These are phyloP conservation scores for Botrytis paeoniae DNA, from an alignment of 2,329 filamentous ascomycete genomes.

Conservation along the genomic window DNA sequence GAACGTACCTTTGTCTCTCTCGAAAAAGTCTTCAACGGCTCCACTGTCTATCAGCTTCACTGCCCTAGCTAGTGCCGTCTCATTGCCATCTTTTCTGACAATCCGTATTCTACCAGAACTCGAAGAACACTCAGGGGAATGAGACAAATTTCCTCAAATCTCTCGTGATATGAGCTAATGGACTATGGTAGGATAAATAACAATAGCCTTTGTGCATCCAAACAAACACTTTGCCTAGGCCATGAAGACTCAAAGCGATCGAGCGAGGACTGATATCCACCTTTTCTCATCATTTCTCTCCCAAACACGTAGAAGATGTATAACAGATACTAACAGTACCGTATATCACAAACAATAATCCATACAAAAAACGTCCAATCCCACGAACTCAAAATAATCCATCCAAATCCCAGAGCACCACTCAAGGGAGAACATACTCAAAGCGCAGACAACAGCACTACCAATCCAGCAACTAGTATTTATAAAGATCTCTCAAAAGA, in stretches of 20 bases:
- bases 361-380: not conserved
- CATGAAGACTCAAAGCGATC: not conserved
- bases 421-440: not conserved
- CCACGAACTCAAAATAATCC: not conserved
- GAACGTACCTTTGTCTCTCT: too few species aligned
- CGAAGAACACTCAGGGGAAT: not conserved
- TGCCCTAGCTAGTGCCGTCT: not conserved
- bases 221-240: not conserved
- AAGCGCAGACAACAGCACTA: not conserved
- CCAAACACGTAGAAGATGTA: not conserved
- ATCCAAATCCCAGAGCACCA: not conserved
- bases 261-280: too few species aligned
- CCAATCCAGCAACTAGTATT: not conserved
- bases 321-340: not conserved
- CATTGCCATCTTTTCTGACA: not conserved
- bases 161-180: not conserved
- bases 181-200: not conserved
- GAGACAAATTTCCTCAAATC: too few species aligned
- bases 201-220: not conserved
- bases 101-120: not conserved
- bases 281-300: not conserved
- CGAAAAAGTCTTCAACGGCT: too few species aligned
- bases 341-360: accelerated
- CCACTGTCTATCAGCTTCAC: too few species aligned
- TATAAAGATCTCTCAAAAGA: not conserved